A percentile compares a stretch with the other conserved stretches of the same genome.
Evolutionary conservation across 75 land plant species (phyloP).

Genomic region (Larix kaempferi): DNA sequence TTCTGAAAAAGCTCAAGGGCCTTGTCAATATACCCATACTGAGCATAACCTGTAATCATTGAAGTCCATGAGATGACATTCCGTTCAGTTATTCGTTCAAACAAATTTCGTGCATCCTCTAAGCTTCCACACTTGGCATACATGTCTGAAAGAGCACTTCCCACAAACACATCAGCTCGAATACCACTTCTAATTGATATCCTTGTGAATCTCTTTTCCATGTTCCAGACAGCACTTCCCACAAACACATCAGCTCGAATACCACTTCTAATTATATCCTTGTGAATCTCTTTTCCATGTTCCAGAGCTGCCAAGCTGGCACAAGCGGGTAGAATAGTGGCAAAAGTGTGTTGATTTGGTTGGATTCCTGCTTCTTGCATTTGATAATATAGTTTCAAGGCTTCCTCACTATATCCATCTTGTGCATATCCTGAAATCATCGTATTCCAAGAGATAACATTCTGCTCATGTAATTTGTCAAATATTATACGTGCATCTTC

Average conservation of each 20-base stretch:
- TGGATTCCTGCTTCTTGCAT: constrained; percentile 26
- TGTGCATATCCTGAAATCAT: constrained; percentile 48
- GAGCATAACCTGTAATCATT: constrained; percentile 15
- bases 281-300: constrained; percentile 22
- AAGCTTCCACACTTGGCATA: constrained; percentile 20
- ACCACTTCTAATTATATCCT: constrained; percentile 11
- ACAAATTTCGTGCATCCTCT: constrained; percentile 10
- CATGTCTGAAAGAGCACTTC: constrained; percentile 30
- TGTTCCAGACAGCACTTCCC: too few relatives aligned
- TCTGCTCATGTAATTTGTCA: constrained; percentile 23
- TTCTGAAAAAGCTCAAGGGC: constrained; percentile 13
- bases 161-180: too few relatives aligned
- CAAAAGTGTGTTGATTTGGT: constrained; percentile 23
- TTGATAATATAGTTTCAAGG: constrained; percentile 19
- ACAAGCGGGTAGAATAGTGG: constrained; percentile 23
- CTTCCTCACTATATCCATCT: constrained; percentile 31
- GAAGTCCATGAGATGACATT: constrained; percentile 16
- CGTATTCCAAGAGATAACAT: constrained; percentile 54
- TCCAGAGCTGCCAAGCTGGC: constrained; percentile 11
- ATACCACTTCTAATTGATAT: too few relatives aligned
- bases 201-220: too few relatives aligned
- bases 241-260: constrained; percentile 14
- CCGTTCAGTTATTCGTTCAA: constrained; percentile 7
- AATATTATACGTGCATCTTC: constrained; percentile 36
- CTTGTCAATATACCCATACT: constrained; percentile 5